Percentiles rank a stretch among this genome's conserved stretches.
Conservation (phyloP, 2,329 filamentous ascomycete species). For the Phaeoacremonium minimum region DNA sequence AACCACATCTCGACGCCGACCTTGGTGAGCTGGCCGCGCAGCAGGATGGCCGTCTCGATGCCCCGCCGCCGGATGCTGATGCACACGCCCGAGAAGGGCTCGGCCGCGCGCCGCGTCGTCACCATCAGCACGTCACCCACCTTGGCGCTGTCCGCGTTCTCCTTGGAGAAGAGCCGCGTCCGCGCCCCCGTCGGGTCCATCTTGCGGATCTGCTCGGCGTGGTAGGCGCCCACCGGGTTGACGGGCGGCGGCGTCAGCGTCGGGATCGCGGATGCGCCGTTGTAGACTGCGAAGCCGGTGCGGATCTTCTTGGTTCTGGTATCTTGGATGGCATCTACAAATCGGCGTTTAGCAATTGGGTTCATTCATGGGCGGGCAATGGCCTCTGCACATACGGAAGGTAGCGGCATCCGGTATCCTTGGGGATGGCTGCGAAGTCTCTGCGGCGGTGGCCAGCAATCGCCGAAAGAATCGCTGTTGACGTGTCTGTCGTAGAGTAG, state of each 20-base stretch:
- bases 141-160: conserved; percentile 74
- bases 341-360: too few species aligned
- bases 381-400: too few species aligned
- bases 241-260: conserved; percentile 11
- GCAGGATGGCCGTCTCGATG: conserved; percentile 80
- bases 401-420: too few species aligned
- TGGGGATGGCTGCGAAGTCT: conserved; percentile 15
- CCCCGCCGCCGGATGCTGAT: conserved; percentile 84
- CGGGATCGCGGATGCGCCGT: conserved; percentile 5
- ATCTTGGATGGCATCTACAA: conserved; percentile 22
- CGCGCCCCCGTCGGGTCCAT: conserved; percentile 86
- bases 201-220: conserved; percentile 61
- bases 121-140: conserved; percentile 90
- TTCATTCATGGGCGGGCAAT: too few species aligned
- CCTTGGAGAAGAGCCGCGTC: conserved; percentile 72
- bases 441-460: conserved; percentile 39
- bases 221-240: conserved; percentile 64
- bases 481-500: conserved; percentile 54
- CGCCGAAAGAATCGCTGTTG: conserved; percentile 40
- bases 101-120: conserved; percentile 70
- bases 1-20: conserved; percentile 96
- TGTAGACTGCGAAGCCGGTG: conserved; percentile 46
- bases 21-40: conserved; percentile 81
- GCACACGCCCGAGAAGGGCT: conserved; percentile 86
- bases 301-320: conserved; percentile 23